phyloP scores from a whole-genome alignment of 2,329 filamentous ascomycete species.

The Fusarium nelsonii region DNA sequence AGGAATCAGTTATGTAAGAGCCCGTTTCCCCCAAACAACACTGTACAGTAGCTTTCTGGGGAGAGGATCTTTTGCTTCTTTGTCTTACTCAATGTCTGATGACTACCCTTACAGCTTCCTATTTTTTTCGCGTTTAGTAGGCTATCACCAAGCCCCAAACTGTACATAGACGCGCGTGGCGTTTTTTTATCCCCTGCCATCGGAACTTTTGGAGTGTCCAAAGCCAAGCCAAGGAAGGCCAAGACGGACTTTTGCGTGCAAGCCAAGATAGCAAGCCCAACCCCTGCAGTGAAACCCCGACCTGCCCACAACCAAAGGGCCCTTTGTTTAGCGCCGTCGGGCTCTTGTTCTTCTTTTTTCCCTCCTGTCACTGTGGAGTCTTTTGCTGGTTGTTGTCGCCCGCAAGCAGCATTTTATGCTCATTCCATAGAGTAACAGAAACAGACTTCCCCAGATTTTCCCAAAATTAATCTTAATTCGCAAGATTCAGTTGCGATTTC shows the following conservation, averaged over 20 bases:
- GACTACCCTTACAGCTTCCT: background rate
- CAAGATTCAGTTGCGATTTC: constrained; percentile 27
- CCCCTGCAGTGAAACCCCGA: constrained; percentile 24
- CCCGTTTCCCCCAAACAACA: too few species aligned
- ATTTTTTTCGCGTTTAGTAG: background rate
- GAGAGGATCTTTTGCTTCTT: constrained; percentile 2
- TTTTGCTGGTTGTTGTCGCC: background rate
- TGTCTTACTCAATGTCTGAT: background rate
- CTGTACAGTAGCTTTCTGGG: background rate
- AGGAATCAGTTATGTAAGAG: constrained; percentile 19
- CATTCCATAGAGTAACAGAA: constrained; percentile 25
- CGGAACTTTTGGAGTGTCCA: constrained; percentile 34
- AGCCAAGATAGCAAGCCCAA: constrained; percentile 18
- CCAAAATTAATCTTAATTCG: constrained; percentile 9
- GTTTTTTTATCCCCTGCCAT: background rate
- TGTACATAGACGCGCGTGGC: background rate
- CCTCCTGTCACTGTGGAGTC: constrained; percentile 3
- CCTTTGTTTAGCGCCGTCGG: constrained; percentile 40
- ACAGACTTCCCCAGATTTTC: constrained; percentile 32
- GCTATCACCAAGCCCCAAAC: background rate
- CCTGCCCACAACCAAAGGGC: constrained; percentile 23
- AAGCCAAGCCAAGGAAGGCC: background rate
- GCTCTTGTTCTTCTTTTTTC: background rate
- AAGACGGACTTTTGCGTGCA: constrained; percentile 37
- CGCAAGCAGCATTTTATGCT: background rate